Evolutionary conservation across 345 rosid genomes (phyloP).

Genomic region (Tarenaya hassleriana): DNA sequence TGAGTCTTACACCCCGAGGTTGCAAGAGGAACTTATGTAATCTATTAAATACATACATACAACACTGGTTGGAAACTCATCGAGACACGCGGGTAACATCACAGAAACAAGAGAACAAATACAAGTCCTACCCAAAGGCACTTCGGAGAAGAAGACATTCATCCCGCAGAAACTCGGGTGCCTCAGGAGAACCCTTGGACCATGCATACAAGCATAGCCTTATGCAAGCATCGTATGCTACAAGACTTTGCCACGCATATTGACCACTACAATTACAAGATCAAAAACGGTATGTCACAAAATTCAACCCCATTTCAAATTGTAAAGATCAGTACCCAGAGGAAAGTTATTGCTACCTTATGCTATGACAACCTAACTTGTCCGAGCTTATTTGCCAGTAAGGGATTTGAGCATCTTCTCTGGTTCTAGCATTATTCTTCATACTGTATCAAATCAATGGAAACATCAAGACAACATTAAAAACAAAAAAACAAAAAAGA

Average conservation of each 20-base stretch:
- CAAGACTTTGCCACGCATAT: constrained; percentile 85
- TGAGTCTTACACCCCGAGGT: constrained; percentile 59
- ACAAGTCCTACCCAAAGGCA: constrained; percentile 77
- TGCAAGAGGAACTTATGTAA: constrained; percentile 79
- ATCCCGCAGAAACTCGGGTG: constrained; percentile 86
- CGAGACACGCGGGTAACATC: not conserved
- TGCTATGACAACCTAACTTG: constrained; percentile 38
- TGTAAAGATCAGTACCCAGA: not conserved
- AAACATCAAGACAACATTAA: constrained; percentile 7
- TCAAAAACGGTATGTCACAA: constrained; percentile 1
- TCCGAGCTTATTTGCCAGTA: constrained; percentile 47
- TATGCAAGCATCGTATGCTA: constrained; percentile 94
- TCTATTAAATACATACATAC: constrained; percentile 29
- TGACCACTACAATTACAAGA: constrained; percentile 51
- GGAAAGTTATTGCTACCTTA: constrained; percentile 43
- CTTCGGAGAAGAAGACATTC: constrained; percentile 82
- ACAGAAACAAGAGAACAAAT: constrained; percentile 9
- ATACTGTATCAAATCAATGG: constrained; percentile 32
- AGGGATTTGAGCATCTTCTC: constrained; percentile 36
- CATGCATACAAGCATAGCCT: constrained; percentile 75
- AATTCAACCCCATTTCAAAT: not conserved
- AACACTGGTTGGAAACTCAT: not conserved
- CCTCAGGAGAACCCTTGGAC: constrained; percentile 86
- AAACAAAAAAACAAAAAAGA: not conserved
- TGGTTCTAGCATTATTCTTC: constrained; percentile 19